Evolutionary conservation across 371 early-diverging fungal species (phyloP).

Genomic region (Rhizopus stolonifer): DNA sequence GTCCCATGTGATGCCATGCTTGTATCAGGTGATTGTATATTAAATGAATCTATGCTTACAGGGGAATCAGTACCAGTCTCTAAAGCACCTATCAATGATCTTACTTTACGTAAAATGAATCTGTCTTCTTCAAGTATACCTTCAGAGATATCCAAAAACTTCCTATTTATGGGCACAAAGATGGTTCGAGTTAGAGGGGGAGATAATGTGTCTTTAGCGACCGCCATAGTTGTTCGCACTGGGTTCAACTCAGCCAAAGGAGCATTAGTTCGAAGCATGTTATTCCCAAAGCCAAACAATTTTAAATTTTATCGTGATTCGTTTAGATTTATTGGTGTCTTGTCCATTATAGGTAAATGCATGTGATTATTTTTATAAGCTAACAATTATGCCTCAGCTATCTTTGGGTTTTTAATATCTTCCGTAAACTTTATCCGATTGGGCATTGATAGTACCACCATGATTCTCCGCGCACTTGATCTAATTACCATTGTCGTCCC

Average conservation of each 20-base stretch:
- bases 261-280: constrained; percentile 89
- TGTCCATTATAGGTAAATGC: constrained; percentile 77
- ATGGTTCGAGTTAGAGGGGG: constrained; percentile 79
- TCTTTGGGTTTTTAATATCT: constrained; percentile 80
- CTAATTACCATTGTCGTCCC: constrained; percentile 95
- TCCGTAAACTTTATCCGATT: constrained; percentile 85
- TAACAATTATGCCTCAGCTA: constrained; percentile 40
- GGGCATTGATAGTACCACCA: constrained; percentile 65
- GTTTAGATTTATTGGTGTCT: constrained; percentile 91
- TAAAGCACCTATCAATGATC: constrained; percentile 75
- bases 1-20: constrained; percentile 96
- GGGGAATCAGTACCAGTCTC: constrained; percentile 84
- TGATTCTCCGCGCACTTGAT: constrained; percentile 88
- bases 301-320: constrained; percentile 96
- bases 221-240: constrained; percentile 89
- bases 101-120: constrained; percentile 70
- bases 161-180: constrained; percentile 90
- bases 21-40: constrained; percentile 95
- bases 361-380: too few relatives aligned
- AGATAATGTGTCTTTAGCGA: constrained; percentile 48
- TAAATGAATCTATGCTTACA: constrained; percentile 99
- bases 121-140: constrained; percentile 68
- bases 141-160: constrained; percentile 74
- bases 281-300: constrained; percentile 92
- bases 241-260: constrained; percentile 99